phyloP scores from a whole-genome alignment of 495 filamentous ascomycete species.

The Penicillium desertorum region DNA sequence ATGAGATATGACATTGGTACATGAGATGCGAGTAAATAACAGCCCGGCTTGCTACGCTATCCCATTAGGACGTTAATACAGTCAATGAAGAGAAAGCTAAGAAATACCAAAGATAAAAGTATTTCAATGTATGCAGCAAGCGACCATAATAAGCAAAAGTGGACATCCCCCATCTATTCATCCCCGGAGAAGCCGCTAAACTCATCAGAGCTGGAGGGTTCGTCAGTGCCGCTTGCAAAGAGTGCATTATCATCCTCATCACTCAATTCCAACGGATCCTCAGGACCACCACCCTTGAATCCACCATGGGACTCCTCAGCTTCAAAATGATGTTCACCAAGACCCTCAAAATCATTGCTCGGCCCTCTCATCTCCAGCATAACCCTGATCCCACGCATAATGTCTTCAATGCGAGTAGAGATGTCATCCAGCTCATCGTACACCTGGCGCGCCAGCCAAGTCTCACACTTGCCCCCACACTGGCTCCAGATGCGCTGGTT shows the following conservation, averaged over 20 bases:
- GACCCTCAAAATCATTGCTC: neutral
- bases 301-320: neutral
- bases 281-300: neutral
- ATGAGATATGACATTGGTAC: neutral
- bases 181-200: neutral
- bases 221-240: neutral
- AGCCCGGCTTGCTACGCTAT: too few species aligned
- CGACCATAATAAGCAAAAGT: neutral
- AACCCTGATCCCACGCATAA: neutral
- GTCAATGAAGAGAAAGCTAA: neutral
- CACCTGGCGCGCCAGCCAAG: neutral
- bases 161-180: neutral
- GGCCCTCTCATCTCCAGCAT: neutral
- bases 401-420: neutral
- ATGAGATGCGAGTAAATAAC: neutral
- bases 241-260: neutral
- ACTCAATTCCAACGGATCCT: neutral
- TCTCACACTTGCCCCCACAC: neutral
- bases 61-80: neutral
- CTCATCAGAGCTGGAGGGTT: neutral
- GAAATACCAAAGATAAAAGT: neutral
- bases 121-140: neutral
- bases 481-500: neutral
- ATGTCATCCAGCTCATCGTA: neutral
- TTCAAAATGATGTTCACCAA: neutral